phyloP scores from a whole-genome alignment of 2,329 filamentous ascomycete species.

The Pseudopithomyces chartarum region DNA sequence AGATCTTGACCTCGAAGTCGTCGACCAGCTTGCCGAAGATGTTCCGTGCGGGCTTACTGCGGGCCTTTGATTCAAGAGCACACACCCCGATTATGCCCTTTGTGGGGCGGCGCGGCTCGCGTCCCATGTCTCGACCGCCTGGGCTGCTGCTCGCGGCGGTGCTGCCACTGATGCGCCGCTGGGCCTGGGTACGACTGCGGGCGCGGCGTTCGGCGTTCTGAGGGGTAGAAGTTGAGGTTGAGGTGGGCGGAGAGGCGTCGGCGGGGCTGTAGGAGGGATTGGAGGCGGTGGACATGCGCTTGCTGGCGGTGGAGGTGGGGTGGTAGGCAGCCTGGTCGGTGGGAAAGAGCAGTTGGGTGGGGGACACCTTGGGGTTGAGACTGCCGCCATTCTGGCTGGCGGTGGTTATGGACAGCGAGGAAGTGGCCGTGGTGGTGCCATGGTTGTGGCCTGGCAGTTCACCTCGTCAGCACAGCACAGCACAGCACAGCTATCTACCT shows the following conservation, averaged over 20 bases:
- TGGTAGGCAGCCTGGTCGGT: slow-evolving; percentile 27
- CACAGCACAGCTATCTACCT: too few relatives aligned
- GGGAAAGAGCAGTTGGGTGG: slow-evolving; percentile 42
- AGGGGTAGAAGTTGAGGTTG: slow-evolving; percentile 17
- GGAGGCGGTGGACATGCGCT: slow-evolving; percentile 1
- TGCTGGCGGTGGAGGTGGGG: not conserved
- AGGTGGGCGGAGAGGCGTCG: slow-evolving; percentile 10
- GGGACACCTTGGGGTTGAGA: slow-evolving; percentile 45
- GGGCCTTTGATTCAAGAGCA: slow-evolving; percentile 91
- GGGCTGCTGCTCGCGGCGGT: slow-evolving; percentile 83
- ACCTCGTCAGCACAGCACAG: not conserved
- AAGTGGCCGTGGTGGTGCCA: slow-evolving; percentile 50
- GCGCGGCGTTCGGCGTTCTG: slow-evolving; percentile 34
- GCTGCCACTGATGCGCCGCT: slow-evolving; percentile 79
- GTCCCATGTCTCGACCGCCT: slow-evolving; percentile 64
- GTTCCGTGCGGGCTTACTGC: slow-evolving; percentile 95
- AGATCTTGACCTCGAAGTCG: slow-evolving; percentile 96
- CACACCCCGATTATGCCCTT: slow-evolving; percentile 85
- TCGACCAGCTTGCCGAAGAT: slow-evolving; percentile 91
- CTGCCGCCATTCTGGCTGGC: slow-evolving; percentile 51
- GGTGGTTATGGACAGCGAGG: slow-evolving; percentile 51
- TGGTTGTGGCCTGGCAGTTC: slow-evolving; percentile 22
- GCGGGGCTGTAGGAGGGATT: slow-evolving; percentile 6
- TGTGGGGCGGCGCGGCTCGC: slow-evolving; percentile 49
- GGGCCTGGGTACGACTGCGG: slow-evolving; percentile 58